These are phyloP conservation scores for Nicotiana paniculata DNA, from an alignment of 257 asterid genomes.

Conservation along the genomic window DNA sequence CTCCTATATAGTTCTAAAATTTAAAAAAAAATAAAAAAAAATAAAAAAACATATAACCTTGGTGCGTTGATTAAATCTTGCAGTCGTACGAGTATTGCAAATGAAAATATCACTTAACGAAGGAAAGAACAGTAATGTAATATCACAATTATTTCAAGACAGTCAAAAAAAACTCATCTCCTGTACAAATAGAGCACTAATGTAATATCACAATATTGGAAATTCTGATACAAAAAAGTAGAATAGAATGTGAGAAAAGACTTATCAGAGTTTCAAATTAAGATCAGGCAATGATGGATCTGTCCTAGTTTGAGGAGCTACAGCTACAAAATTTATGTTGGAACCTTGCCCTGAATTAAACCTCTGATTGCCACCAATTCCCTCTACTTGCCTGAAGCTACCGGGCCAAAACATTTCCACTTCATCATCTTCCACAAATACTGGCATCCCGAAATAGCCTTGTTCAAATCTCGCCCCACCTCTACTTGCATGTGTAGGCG, in stretches of 20 bases:
- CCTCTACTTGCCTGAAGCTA: conserved; percentile 67
- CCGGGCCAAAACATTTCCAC: conserved; percentile 76
- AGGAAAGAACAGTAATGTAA: too few species aligned
- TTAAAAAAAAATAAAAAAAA: too few species aligned
- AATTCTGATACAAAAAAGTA: background rate
- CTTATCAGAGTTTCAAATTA: conserved; percentile 53
- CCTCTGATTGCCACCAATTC: conserved; percentile 21
- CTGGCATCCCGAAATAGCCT: conserved; percentile 53
- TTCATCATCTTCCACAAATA: conserved; percentile 55
- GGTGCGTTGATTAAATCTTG: too few species aligned
- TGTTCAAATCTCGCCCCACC: conserved; percentile 65
- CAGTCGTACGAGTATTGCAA: too few species aligned
- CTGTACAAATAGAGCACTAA: conserved; percentile 4
- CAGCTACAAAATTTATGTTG: conserved; percentile 32
- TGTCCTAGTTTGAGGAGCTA: conserved; percentile 37
- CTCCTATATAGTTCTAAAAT: too few species aligned
- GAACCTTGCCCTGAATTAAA: conserved; percentile 34
- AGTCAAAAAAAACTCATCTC: background rate
- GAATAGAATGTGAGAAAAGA: background rate
- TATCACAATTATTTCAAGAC: background rate
- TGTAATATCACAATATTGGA: background rate
- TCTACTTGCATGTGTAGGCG: conserved; percentile 27
- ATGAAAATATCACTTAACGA: too few species aligned
- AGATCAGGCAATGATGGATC: conserved; percentile 67
- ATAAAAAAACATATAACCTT: too few species aligned